These are phyloP conservation scores for Kodamaea restingae DNA, from an alignment of 805 yeast species.

Conservation along the genomic window DNA sequence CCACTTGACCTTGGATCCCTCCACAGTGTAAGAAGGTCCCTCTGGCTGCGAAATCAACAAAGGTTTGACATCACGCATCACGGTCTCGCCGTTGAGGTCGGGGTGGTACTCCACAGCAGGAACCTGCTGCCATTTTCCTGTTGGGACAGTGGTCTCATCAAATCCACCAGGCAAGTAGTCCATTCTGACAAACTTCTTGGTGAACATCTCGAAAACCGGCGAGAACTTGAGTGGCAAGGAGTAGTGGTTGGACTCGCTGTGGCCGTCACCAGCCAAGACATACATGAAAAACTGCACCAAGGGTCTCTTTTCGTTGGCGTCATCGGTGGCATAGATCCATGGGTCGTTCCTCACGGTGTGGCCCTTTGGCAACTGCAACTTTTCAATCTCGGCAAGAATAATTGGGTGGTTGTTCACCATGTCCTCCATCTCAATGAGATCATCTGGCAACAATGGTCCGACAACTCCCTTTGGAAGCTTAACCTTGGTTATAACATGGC, in stretches of 20 bases:
- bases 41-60: slow-evolving; percentile 70
- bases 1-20: slow-evolving; percentile 65
- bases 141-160: slow-evolving; percentile 56
- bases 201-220: slow-evolving; percentile 64
- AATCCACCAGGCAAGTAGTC: slow-evolving; percentile 71
- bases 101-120: slow-evolving; percentile 70
- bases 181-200: slow-evolving; percentile 61
- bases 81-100: slow-evolving; percentile 53
- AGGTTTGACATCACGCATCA: slow-evolving; percentile 60
- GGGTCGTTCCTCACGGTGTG: slow-evolving; percentile 63
- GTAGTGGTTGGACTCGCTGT: slow-evolving; percentile 71
- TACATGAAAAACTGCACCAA: slow-evolving; percentile 74
- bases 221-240: slow-evolving; percentile 70
- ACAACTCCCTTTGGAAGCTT: slow-evolving; percentile 56
- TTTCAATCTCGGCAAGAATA: slow-evolving; percentile 61
- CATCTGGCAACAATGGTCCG: slow-evolving; percentile 72
- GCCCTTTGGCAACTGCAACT: slow-evolving; percentile 58
- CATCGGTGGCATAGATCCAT: slow-evolving; percentile 85
- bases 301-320: slow-evolving; percentile 54
- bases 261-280: slow-evolving; percentile 56
- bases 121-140: slow-evolving; percentile 58
- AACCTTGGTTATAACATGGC: slow-evolving; percentile 56
- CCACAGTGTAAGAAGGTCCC: slow-evolving; percentile 65
- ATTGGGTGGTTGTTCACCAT: slow-evolving; percentile 50
- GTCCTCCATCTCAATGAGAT: slow-evolving; percentile 51